Base-by-base conservation (phyloP, 345 rosid species). In the Boechera divaricarpa region DNA sequence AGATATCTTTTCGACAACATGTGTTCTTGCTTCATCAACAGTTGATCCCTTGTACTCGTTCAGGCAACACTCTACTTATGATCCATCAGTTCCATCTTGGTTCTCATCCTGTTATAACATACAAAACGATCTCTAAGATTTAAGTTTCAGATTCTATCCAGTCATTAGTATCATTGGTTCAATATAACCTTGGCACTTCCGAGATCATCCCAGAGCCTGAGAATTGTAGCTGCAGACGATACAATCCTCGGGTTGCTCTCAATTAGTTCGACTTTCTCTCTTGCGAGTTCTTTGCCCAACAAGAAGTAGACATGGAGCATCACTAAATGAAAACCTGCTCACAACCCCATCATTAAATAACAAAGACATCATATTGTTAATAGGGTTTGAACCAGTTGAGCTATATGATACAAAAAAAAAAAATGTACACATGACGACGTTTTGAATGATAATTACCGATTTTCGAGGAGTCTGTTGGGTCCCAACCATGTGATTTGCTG, bases 201-300 rank as follows among this genome's bases (percentile, higher is more conserved):
- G 33, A 87, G 77, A 63, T 87, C 87, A 74, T 90, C 90, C 88
- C 89, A 88, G 0, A 85, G 85, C 9, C 87, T 85, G 45, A 87
- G 86, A 59, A 86, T 87, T n/a, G 83, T 67, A 7, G 85, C 86
- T 0, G 83, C 49, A 48, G 86, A 69, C 2, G 86, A 79, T 32
- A 86, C 54, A 29, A 87, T 72, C 55, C 41, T 28, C 1, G 87
- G 90, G 35, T 48, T 61, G 15, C 48, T 72, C 44, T 83, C 85
- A 2, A 85, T 60, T 21, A 69, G 49, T 6, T 86, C 69, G 4
- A 86, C 78, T 52, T 16, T 81, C 31, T 83, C 67, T 38, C 18
- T 31, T 11, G 71, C 82, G 16, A 81, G 18, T n/a, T 77, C 79
- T 11, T 83, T 68, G n/a, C 87, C 88, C 45, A 84, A 64, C 11